Evolutionary conservation across 1,284 basidiomycete genomes (phyloP).

Genomic region (Malassezia dermatis): DNA sequence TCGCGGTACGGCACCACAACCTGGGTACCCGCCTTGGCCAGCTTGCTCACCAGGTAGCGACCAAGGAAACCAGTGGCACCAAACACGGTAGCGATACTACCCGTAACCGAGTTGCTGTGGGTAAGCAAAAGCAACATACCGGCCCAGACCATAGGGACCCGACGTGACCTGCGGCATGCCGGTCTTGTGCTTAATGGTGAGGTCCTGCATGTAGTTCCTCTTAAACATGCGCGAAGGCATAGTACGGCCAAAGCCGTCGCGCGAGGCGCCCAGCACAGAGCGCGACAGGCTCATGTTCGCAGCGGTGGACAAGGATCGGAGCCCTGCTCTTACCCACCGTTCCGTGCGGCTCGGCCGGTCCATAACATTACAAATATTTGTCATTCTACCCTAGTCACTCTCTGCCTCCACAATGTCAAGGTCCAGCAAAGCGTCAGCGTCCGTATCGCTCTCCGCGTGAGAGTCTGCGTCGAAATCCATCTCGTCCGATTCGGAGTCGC

Average conservation of each 20-base stretch:
- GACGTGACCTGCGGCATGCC: constrained; percentile 38
- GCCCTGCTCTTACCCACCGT: not conserved
- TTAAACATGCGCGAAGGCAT: not conserved
- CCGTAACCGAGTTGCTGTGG: constrained; percentile 36
- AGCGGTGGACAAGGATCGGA: not conserved
- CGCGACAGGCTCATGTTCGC: constrained; percentile 9
- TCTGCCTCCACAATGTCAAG: not conserved
- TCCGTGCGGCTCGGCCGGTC: constrained; percentile 6
- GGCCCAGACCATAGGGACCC: constrained; percentile 45
- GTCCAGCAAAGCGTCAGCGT: not conserved
- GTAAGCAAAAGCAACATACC: constrained; percentile 19
- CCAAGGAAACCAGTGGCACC: constrained; percentile 93
- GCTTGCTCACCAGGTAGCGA: constrained; percentile 65
- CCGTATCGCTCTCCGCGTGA: not conserved
- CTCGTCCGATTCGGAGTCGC: not conserved
- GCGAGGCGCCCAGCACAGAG: constrained; percentile 9
- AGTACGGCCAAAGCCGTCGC: constrained; percentile 3
- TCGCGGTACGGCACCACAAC: constrained; percentile 92
- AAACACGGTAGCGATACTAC: constrained; percentile 86
- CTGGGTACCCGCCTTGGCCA: constrained; percentile 77
- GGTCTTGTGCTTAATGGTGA: constrained; percentile 44
- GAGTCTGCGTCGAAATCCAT: not conserved
- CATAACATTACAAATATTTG: constrained; percentile 1
- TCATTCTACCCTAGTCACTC: not conserved
- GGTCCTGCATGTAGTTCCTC: constrained; percentile 31